Evolutionary conservation across 2,329 filamentous ascomycete genomes (phyloP), one percentile per base, ranked within the genome.

Genomic region (Penicillium sp.): DNA sequence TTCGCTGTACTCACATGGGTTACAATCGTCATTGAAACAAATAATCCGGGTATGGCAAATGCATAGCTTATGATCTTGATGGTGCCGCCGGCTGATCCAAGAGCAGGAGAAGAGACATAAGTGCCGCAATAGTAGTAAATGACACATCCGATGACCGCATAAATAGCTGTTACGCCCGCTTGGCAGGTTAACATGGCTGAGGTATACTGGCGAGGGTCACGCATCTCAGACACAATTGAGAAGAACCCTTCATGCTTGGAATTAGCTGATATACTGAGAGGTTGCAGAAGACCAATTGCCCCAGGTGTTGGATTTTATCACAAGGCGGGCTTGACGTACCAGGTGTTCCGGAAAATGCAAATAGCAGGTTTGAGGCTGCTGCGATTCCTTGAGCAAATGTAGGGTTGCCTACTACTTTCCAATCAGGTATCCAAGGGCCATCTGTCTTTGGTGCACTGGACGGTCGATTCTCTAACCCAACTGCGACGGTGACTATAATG

Each of bases 161-260:
- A 36, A 7, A 36, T n/a, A 36, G 34, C 34, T n/a, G 34, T 36
- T 4, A 36, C 34, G 6, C 14, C 34, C 6, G 34, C 34, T n/a
- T 36, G 34, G 34, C 34, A 36, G 34, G 14, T 6, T n/a, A 36
- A 36, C 34, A 36, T 36, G 14, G 34, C 34, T n/a, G 34, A 36
- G 13, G 60, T 65, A 46, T 69, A 74, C n/a, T 68, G 50, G 8
- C 52, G 53, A 1, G 69, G 68, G 11, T 71, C 62, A 1, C 61
- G 62, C 71, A 75, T 75, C 53, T 74, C 72, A 4, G 71, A 65
- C 3, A 71, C 60, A 36, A 74, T 68, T 8, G 67, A 58, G 57
- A 73, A 67, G 54, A 70, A 73, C 2, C 53, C 60, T 1, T 13
- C 24, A n/a, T 4, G 34, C 6, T n/a, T 2, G 4, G 11, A n/a